Evolutionary conservation across 306 rosid species (phyloP), one percentile per base, ranked within the genome.

Genomic region (Quercus bicolor): DNA sequence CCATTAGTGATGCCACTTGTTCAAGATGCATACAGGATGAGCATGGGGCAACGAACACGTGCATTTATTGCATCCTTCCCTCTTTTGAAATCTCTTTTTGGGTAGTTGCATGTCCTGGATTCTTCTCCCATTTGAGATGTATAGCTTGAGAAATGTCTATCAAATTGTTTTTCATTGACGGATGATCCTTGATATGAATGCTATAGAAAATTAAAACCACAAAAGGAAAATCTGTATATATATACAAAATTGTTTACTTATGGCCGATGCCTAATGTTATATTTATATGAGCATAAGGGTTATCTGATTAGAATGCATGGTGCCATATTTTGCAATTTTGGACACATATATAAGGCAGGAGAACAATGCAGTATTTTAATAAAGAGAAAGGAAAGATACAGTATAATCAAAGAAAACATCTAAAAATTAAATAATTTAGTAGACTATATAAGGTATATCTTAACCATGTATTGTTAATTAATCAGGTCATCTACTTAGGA

Each of bases 1-100:
- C 79, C 31, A 16, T 18, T 75, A 65, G 45, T 8, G 76, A 40
- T 18, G 70, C 33, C 83, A 77, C 70, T 62, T 5, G 76, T 43
- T 71, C 75, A 40, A 71, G 72, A 70, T 62, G 72, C 71, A 52
- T n/a, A 37, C 18, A 68, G 40, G 9, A 34, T 34, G 8, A 34
- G 40, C 40, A 34, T 34, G 40, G 7, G 19, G 71, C 31, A 37
- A 48, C 70, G 16, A 70, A 28, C 59, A 20, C 55, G n/a, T 73
- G 75, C 68, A 55, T 74, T 52, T 70, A 60, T 48, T 16, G 8
- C 56, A 34, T 34, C 40, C 9, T 34, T 37, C 43, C 43, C 10
- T 2, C 43, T 37, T 33, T 33, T 33, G 37, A 33, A 33, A 33
- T 33, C 7, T 33, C 37, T 33, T 33, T 33, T 33, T 37, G 2